These are phyloP conservation scores for Parietichytrium sp. DNA, from an alignment of 108 stramenopile genomes.

Conservation along the genomic window DNA sequence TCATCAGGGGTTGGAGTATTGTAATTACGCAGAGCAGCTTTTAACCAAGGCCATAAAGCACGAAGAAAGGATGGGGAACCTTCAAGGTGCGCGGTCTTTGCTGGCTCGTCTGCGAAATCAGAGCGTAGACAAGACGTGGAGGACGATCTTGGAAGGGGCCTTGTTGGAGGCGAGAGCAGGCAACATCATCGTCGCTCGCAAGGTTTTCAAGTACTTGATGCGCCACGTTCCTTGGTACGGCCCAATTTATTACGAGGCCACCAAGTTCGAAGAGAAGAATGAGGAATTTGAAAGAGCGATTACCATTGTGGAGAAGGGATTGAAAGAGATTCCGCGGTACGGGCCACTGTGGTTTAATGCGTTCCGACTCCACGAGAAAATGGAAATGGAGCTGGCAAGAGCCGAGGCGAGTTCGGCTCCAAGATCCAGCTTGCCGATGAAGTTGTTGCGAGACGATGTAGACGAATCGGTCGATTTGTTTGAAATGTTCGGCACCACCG, in stretches of 20 bases:
- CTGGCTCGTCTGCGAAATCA: constrained; percentile 80
- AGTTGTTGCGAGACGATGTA: not conserved
- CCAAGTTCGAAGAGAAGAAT: constrained; percentile 74
- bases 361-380: constrained; percentile 75
- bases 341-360: constrained; percentile 96
- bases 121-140: constrained; percentile 86
- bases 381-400: constrained; percentile 42
- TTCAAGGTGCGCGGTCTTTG: constrained; percentile 72
- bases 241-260: constrained; percentile 90
- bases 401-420: not conserved
- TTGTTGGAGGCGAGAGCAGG: constrained; percentile 90
- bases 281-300: constrained; percentile 70
- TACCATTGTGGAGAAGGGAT: constrained; percentile 82
- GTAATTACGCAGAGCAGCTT: constrained; percentile 73
- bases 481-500: not conserved
- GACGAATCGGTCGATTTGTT: not conserved
- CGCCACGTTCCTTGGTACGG: constrained; percentile 94
- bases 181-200: constrained; percentile 75
- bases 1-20: constrained; percentile 71
- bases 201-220: constrained; percentile 78
- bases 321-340: constrained; percentile 85
- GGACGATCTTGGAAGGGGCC: constrained; percentile 90
- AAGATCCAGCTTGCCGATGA: not conserved
- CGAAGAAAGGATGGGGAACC: constrained; percentile 67
- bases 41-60: constrained; percentile 85